A percentile compares a stretch with the other conserved stretches of the same genome.
These are phyloP conservation scores for Populus pruinosa DNA, from an alignment of 345 rosid genomes.

Conservation along the genomic window DNA sequence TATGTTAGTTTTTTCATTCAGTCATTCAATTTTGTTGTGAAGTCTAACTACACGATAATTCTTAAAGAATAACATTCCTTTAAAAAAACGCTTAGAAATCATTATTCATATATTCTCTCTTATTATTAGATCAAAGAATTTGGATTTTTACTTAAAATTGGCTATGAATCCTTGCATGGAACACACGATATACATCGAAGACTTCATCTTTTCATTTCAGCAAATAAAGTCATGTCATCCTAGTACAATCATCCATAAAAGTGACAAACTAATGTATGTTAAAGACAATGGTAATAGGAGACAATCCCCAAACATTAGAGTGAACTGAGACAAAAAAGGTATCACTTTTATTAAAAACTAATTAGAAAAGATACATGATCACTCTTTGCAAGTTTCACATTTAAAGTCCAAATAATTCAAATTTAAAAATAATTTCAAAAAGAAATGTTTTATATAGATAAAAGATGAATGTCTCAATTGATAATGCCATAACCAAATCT, in stretches of 20 bases:
- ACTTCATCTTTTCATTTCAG: background rate
- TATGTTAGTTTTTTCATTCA: background rate
- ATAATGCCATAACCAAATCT: background rate
- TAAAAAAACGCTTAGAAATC: background rate
- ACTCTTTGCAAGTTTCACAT: background rate
- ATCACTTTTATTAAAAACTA: background rate
- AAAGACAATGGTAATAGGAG: background rate
- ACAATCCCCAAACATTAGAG: background rate
- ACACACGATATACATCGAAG: no score
- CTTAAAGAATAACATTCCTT: background rate
- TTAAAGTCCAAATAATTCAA: background rate
- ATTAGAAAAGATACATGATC: background rate
- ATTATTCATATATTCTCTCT: background rate
- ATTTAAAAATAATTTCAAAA: background rate
- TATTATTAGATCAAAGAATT: background rate
- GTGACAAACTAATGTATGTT: background rate
- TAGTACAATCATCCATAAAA: background rate
- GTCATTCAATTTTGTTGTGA: background rate
- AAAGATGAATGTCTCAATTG: background rate
- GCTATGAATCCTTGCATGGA: background rate
- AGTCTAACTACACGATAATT: background rate
- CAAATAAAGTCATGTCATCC: background rate
- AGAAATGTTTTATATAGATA: background rate
- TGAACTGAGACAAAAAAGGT: background rate
- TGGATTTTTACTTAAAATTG: background rate